Base-by-base conservation (phyloP, 2,329 filamentous ascomycete genomes). In the Fusarium decemcellulare region DNA sequence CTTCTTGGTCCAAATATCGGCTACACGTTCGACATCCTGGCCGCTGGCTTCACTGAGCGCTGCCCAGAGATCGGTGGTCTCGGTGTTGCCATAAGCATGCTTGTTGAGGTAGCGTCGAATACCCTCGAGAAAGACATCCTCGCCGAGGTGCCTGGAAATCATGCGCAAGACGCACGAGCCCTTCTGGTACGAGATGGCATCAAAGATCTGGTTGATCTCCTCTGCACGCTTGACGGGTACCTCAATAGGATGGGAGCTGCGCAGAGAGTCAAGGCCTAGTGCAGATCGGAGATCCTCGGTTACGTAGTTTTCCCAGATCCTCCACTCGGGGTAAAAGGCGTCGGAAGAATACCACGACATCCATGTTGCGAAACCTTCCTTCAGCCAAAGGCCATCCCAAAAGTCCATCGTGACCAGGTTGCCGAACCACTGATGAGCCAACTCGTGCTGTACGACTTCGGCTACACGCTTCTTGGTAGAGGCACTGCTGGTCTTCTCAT, bases 341-440 rank as follows among this genome's bases (percentile, higher is more conserved):
- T 98, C 95, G 87, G 94, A 97, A 44, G 93, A 94, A 82, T 96
- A 96, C 79, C 79, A 81, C 6, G 79, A 81, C 58, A 80, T 79
- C 81, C 81, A 81, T 9, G 79, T 81, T 34, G 94, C 94, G 75
- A 97, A 97, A 40, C 94, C 94, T 79, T 97, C 94, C 80, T 98
- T 98, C 57, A 98, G 88, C 95, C 95, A 98, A 8, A 98, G 84
- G 58, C 95, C 95, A 81, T 98, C 94, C 95, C 95, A 98, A 87
- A 97, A 98, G 80, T 97, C 94, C 94, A 98, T 98, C 56, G 95
- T 98, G 30, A 98, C 95, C 56, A 98, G 84, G 83, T 98, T 98
- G 68, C 95, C 95, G 77, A 98, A 98, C 95, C 95, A 98, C 81
- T 98, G 95, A 82, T 98, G 95, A 42, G 95, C 95, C 77, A 98